Base-by-base conservation (phyloP, 768 basidiomycete species). In the Lactarius pseudohatsudake region DNA sequence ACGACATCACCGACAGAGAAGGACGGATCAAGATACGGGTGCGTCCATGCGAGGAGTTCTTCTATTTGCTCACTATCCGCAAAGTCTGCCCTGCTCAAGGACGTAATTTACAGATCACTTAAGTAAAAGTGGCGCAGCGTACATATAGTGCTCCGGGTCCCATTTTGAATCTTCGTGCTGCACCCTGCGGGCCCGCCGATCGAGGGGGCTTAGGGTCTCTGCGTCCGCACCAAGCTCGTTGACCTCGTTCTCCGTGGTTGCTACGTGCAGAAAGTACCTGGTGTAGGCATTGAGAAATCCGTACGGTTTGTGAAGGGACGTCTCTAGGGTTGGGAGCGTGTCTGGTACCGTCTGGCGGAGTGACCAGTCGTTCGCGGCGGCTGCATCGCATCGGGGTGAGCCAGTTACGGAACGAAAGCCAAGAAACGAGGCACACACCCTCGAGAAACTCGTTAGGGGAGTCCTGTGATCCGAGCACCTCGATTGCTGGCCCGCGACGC, bases 81-180 rank as follows among this genome's bases (percentile, higher is more conserved):
- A 70, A 82, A 93, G 75, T 95, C 92, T 3, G 92, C 92, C 82
- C 92, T 94, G 67, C 18, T 43, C 55, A 57, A 32, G 68, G 60
- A 55, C 40, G 55, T 22, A 18, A 36, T 20, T 50, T 22, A 18
- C 9, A 18, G 4, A 20, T 5, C 82, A 90, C 92, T 67, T 22
- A 53, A 53, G 55, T 32, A 53, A 67, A 26, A 22, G 59, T 40
- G 57, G 53, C 36, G 50, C n/a, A 63, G 61, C 85, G 61, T 75
- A 92, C 92, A 92, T 87, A 74, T 94, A 94, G 77, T 94, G 81
- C 71, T 93, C 91, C 72, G 86, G 86, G 71, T 94, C 88, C 84
- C 88, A 95, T 76, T 92, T 93, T 36, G 82, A 79, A 45, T 93
- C 80, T 74, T 94, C 92, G 67, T 86, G 86, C 62, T 77, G 74